These are phyloP conservation scores for Naganishia friedmannii DNA, from an alignment of 768 basidiomycete genomes.

Conservation along the genomic window DNA sequence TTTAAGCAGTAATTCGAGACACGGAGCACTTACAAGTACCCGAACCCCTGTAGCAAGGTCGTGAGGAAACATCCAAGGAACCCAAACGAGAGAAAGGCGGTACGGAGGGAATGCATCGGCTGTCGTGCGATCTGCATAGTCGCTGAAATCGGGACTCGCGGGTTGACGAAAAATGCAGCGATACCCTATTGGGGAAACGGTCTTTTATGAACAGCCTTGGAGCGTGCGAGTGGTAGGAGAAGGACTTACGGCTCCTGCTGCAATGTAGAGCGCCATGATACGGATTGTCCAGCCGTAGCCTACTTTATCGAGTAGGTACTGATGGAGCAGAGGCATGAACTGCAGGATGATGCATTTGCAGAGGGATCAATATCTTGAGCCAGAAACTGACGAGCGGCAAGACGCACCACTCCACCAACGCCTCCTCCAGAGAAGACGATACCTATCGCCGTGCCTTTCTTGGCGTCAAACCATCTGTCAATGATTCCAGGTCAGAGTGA, in stretches of 20 bases:
- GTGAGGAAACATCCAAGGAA: conserved; percentile 33
- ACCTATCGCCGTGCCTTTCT: conserved; percentile 33
- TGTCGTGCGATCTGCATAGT: conserved; percentile 11
- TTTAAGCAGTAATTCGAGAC: background rate
- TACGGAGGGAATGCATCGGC: conserved; percentile 32
- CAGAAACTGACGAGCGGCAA: background rate
- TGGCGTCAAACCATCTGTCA: conserved; percentile 37
- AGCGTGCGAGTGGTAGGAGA: background rate
- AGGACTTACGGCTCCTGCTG: conserved; percentile 28
- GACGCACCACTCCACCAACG: conserved; percentile 34
- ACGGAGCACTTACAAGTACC: conserved; percentile 35
- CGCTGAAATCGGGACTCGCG: conserved; percentile 35
- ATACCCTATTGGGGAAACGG: conserved; percentile 17
- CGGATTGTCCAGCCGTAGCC: conserved; percentile 34
- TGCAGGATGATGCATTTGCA: background rate
- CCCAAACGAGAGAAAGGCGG: conserved; percentile 31
- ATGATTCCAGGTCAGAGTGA: background rate
- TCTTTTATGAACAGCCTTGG: background rate
- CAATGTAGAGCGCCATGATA: conserved; percentile 29
- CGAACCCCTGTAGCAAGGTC: conserved; percentile 35
- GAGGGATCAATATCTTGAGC: background rate
- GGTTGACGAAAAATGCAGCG: conserved; percentile 35
- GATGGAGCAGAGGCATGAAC: conserved; percentile 34
- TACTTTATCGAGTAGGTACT: conserved; percentile 29
- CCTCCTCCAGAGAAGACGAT: conserved; percentile 37